phyloP scores from a whole-genome alignment of 2,329 filamentous ascomycete species.

The Decorospora gaudefroyi region DNA sequence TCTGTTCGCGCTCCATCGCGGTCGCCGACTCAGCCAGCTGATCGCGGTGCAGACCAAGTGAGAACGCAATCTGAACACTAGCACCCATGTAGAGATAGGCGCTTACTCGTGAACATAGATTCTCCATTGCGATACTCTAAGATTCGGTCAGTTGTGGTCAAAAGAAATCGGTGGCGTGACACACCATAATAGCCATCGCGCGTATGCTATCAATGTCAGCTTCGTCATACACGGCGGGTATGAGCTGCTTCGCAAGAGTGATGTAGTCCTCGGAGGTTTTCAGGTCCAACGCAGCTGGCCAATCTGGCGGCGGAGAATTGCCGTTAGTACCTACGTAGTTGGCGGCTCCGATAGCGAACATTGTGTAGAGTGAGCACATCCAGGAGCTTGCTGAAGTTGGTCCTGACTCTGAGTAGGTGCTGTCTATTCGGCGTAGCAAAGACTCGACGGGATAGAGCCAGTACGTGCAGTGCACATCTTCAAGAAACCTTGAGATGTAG shows the following conservation, averaged over 20 bases:
- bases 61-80: constrained; percentile 45
- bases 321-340: constrained; percentile 27
- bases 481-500: constrained; percentile 43
- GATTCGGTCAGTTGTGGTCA: constrained; percentile 11
- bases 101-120: constrained; percentile 41
- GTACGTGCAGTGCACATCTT: constrained; percentile 45
- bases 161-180: not conserved
- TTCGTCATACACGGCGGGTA: constrained; percentile 42
- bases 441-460: constrained; percentile 46
- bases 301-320: constrained; percentile 28
- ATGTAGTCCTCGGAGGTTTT: constrained; percentile 43
- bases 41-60: constrained; percentile 45
- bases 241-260: constrained; percentile 40
- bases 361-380: constrained; percentile 46
- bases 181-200: constrained; percentile 43
- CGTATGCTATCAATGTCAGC: constrained; percentile 47
- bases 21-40: constrained; percentile 35
- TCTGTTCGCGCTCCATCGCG: constrained; percentile 40
- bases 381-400: constrained; percentile 36
- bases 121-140: constrained; percentile 44
- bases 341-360: constrained; percentile 43
- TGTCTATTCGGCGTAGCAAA: constrained; percentile 39
- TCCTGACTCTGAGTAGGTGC: constrained; percentile 36
- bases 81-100: constrained; percentile 47
- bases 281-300: constrained; percentile 24